Percentiles rank a stretch among this genome's conserved stretches.
These are phyloP conservation scores for Talaromyces nanjingensis DNA, from an alignment of 495 filamentous ascomycete genomes.

Conservation along the genomic window DNA sequence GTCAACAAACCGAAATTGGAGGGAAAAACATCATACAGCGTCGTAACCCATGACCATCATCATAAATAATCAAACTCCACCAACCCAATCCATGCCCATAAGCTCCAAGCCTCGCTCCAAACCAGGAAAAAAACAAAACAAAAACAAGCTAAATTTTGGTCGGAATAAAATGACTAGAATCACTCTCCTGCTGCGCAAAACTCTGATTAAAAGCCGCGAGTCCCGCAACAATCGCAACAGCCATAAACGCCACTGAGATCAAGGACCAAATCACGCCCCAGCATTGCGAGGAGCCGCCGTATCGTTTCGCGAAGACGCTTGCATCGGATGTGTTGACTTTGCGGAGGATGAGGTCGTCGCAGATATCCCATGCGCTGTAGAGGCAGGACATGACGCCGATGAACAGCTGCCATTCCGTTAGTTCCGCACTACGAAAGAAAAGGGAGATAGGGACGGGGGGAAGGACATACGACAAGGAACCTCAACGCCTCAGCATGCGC, in stretches of 20 bases:
- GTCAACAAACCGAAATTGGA: not conserved
- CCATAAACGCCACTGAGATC: conserved; percentile 63
- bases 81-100: not conserved
- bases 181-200: conserved; percentile 58
- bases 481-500: conserved; percentile 62
- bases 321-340: conserved; percentile 78
- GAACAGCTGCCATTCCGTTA: conserved; percentile 48
- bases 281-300: conserved; percentile 73
- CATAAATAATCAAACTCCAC: not conserved
- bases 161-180: conserved; percentile 60
- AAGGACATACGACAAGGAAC: conserved; percentile 55
- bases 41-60: not conserved
- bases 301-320: conserved; percentile 70
- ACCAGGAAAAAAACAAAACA: not conserved
- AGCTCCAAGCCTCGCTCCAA: not conserved
- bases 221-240: conserved; percentile 60
- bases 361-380: conserved; percentile 84
- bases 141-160: conserved; percentile 17
- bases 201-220: conserved; percentile 69
- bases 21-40: not conserved
- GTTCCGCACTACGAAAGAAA: too few relatives aligned
- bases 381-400: conserved; percentile 74
- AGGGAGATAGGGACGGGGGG: too few relatives aligned
- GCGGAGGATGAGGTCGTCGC: conserved; percentile 74
- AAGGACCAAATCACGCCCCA: conserved; percentile 77